Evolutionary conservation across 108 stramenopile genomes (phyloP), one percentile per base, ranked within the genome.

Genomic region (Mediolabrus comicus): DNA sequence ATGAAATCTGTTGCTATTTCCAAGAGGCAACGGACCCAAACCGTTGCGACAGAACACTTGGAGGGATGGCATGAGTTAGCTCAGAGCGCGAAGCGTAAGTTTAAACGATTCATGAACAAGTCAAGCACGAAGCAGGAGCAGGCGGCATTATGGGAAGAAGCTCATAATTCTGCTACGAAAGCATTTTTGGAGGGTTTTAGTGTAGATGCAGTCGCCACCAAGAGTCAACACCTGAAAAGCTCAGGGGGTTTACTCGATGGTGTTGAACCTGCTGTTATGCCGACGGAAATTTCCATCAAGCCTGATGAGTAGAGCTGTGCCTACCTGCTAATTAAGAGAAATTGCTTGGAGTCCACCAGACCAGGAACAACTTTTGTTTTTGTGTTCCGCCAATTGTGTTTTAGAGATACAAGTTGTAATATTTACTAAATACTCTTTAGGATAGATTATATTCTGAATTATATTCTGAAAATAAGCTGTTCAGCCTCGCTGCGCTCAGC

Each of bases 21-120:
- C 34, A 80, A 80, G 59, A 41, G 51, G 29, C 16, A 69, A 0
- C 29, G 79, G 28, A 62, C 62, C 29, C 62, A 65, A 22, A 80
- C 79, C 8, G 71, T 73, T 6, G 72, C 67, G 33, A 12, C 35
- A 5, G 79, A 72, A 39, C 71, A 73, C 43, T 11, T 73, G 53
- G 79, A 80, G 58, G 79, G 67, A 9, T 73, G 62, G 67, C 39
- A 16, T 24, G 79, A 80, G 33, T 56, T 54, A 16, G 1, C 61
- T 24, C 59, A 80, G 28, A 73, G 79, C 49, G 71, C 67, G 36
- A 72, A 80, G 52, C 65, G 79, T 17, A 80, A 73, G 67, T 65
- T 80, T 29, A 33, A 53, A 2, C 79, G 72, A 17, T 17, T 80
- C 11, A 11, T 72, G 24, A 73, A 65, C 24, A 53, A 58, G 41